These are phyloP conservation scores for Cinnamomum chago DNA, from an alignment of 164 flowering plant species.

Conservation along the genomic window DNA sequence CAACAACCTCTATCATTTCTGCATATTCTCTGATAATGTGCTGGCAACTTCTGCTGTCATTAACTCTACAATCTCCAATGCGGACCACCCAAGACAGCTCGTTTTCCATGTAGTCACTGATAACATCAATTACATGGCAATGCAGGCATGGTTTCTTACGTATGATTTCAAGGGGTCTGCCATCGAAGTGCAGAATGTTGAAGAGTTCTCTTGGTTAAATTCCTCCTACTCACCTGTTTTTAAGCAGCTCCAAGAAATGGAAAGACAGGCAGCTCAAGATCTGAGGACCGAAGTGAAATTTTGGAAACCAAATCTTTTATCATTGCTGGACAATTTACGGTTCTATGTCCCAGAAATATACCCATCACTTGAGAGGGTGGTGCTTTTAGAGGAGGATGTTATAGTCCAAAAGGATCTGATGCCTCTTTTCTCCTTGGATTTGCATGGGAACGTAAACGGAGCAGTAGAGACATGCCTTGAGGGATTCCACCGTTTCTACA, in stretches of 20 bases:
- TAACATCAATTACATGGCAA: slow-evolving; percentile 58
- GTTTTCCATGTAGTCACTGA: slow-evolving; percentile 84
- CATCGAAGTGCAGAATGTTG: slow-evolving; percentile 65
- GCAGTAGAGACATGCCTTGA: slow-evolving; percentile 92
- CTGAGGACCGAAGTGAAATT: slow-evolving; percentile 45
- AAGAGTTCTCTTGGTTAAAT: slow-evolving; percentile 72
- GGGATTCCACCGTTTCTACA: slow-evolving; percentile 75
- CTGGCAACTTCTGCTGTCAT: slow-evolving; percentile 70
- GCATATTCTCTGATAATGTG: slow-evolving; percentile 78
- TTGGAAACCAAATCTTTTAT: slow-evolving; percentile 49
- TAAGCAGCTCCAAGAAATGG: slow-evolving; percentile 46
- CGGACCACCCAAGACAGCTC: slow-evolving; percentile 76
- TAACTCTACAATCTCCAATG: slow-evolving; percentile 71
- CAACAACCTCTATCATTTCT: slow-evolving; percentile 81
- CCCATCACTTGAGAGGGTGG: slow-evolving; percentile 72
- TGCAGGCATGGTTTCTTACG: slow-evolving; percentile 76
- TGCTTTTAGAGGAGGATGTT: slow-evolving; percentile 82
- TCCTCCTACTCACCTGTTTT: slow-evolving; percentile 55
- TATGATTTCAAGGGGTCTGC: slow-evolving; percentile 67
- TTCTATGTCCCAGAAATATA: slow-evolving; percentile 81
- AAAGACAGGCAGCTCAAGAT: slow-evolving; percentile 46
- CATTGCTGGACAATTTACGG: slow-evolving; percentile 63
- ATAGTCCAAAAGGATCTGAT: slow-evolving; percentile 81
- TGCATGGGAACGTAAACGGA: slow-evolving; percentile 88
- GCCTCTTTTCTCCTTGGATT: slow-evolving; percentile 72